phyloP scores from a whole-genome alignment of 176 grass and related monocot species.

The Eleusine coracana region DNA sequence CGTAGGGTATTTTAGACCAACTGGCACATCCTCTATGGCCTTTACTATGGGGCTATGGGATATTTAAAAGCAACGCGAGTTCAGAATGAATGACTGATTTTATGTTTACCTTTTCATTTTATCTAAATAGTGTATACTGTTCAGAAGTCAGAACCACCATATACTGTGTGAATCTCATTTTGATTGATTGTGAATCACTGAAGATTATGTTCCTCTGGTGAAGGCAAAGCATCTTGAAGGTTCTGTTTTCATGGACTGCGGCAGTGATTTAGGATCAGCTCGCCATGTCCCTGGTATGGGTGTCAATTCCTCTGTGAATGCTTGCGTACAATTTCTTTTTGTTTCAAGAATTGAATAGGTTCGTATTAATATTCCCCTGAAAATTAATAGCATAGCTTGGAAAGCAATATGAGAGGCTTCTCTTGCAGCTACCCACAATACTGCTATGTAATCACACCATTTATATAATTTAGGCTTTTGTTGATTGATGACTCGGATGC shows the following conservation, averaged over 20 bases:
- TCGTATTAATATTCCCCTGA: background rate
- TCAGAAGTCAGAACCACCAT: background rate
- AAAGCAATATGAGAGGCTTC: background rate
- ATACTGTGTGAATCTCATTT: constrained; percentile 1
- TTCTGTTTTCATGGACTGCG: constrained; percentile 90
- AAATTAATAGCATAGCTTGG: constrained; percentile 11
- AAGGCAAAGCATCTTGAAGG: constrained; percentile 83
- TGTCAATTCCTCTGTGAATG: background rate
- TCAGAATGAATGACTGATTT: background rate
- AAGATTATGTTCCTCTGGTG: constrained; percentile 45
- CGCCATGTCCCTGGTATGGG: constrained; percentile 79
- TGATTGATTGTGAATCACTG: constrained; percentile 11
- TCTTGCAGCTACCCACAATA: background rate
- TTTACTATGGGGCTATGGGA: background rate
- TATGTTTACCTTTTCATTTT: constrained; percentile 1
- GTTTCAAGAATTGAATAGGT: constrained; percentile 22
- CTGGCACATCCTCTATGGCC: background rate
- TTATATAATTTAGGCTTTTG: background rate
- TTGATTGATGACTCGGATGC: background rate
- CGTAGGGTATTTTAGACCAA: background rate
- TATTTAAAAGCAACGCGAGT: background rate
- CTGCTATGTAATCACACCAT: background rate
- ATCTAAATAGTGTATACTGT: background rate
- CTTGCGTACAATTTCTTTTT: constrained; percentile 31
- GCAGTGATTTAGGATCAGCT: constrained; percentile 88